Base-by-base conservation (phyloP, 2,329 filamentous ascomycete genomes). In the Pestalotiopsis sp. region DNA sequence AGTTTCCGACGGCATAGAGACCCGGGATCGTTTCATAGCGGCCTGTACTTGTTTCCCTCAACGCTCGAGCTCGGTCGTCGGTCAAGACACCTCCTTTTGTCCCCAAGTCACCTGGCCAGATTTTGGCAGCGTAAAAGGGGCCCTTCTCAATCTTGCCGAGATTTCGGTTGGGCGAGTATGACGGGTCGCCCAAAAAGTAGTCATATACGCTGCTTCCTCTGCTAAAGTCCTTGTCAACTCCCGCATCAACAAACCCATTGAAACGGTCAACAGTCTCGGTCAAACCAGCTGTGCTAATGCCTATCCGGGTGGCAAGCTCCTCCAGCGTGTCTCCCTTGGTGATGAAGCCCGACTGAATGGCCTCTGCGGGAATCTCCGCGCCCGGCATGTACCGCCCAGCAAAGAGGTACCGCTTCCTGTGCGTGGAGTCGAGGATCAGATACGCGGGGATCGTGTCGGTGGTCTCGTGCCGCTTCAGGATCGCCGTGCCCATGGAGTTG, bases 31-130 rank as follows among this genome's bases (percentile, higher is more conserved):
- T 60, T 17, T 71, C 62, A 57, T 27, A 65, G 61, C 67, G 12
- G 11, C 67, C 70, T 17, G 72, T 65, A 13, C 31, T n/a, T 13
- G 57, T 60, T 11, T 73, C 58, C 14, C 67, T 74, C 39, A 79
- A 17, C 5, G 74, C 79, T 38, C 77, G 69, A 2, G 73, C 75
- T 61, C 70, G 58, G 65, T 80, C 76, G 65, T 81, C 77, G 1
- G 79, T 80, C 56, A 80, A 38, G 3, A 82, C 67, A 2, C 80
- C 79, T 5, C 79, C 78, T 71, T 80, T 80, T 20, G 79, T 82
- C 3, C 80, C 78, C n/a, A 80, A 68, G 68, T 82, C 77, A 13
- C 80, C 79, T 9, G 80, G 79, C 62, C 72, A 79, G 4, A 81
- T 67, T 39, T 72, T 74, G n/a, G 78, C 68, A 0, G 80, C 80